phyloP scores from a whole-genome alignment of 2,329 filamentous ascomycete species.

The Cladosporium sp. region DNA sequence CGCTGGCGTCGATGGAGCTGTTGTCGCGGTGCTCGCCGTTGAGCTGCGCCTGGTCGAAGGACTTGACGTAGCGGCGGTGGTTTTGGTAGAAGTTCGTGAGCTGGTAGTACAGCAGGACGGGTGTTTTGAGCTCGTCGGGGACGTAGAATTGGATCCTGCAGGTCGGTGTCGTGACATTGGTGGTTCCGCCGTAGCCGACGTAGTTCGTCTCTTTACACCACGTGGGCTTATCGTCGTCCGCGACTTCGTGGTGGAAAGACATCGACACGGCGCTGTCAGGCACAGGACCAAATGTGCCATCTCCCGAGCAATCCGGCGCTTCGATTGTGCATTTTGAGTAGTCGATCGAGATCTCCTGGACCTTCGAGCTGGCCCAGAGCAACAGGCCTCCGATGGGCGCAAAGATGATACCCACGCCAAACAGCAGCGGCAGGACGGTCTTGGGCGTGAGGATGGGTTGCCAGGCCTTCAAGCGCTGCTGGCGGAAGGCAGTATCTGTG shows the following conservation, averaged over 20 bases:
- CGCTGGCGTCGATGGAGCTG: slow-evolving; percentile 62
- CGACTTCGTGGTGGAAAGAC: slow-evolving; percentile 64
- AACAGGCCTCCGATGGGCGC: slow-evolving; percentile 87
- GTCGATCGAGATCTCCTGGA: slow-evolving; percentile 86
- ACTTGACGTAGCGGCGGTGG: slow-evolving; percentile 92
- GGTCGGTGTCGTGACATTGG: slow-evolving; percentile 43
- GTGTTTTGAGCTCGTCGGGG: slow-evolving; percentile 74
- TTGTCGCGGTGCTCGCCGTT: slow-evolving; percentile 67
- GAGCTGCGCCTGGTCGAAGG: slow-evolving; percentile 79
- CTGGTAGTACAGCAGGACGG: slow-evolving; percentile 91
- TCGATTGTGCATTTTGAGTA: slow-evolving; percentile 73
- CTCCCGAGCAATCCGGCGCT: slow-evolving; percentile 48
- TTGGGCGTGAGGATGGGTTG: slow-evolving; percentile 96
- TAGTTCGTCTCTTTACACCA: slow-evolving; percentile 28
- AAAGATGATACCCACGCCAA: slow-evolving; percentile 86
- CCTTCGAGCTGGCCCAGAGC: slow-evolving; percentile 79
- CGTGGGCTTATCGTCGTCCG: slow-evolving; percentile 27
- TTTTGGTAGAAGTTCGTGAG: slow-evolving; percentile 99
- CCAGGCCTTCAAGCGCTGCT: slow-evolving; percentile 97
- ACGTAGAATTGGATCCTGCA: slow-evolving; percentile 80
- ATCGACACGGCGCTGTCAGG: slow-evolving; percentile 59
- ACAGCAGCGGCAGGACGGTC: slow-evolving; percentile 88
- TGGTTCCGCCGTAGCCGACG: slow-evolving; percentile 29
- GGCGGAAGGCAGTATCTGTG: slow-evolving; percentile 89
- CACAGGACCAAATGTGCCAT: slow-evolving; percentile 49